A percentile compares a stretch with the other conserved stretches of the same genome.
Evolutionary conservation across 2,329 filamentous ascomycete genomes (phyloP).

Genomic region (Diaporthe humulicola): DNA sequence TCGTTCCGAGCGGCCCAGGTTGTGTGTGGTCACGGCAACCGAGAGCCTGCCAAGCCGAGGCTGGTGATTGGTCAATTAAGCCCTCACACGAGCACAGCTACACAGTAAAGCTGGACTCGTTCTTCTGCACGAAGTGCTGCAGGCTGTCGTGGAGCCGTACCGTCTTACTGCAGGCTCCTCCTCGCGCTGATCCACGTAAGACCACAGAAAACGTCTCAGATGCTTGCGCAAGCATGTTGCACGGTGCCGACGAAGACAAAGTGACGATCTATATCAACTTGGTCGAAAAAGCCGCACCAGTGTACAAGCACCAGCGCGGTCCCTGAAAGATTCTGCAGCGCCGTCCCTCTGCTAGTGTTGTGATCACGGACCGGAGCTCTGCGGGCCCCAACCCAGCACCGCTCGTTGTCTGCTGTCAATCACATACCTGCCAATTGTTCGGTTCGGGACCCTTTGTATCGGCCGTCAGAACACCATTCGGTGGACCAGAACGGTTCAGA

Average conservation of each 20-base stretch:
- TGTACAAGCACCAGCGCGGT: not conserved
- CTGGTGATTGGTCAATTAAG: not conserved
- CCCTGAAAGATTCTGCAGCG: not conserved
- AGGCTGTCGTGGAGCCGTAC: constrained; percentile 2
- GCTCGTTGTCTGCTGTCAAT: not conserved
- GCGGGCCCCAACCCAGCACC: not conserved
- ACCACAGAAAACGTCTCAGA: constrained; percentile 2
- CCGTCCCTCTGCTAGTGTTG: not conserved
- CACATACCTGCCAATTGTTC: not conserved
- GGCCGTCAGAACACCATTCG: not conserved
- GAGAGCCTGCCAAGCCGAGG: not conserved
- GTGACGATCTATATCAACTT: not conserved
- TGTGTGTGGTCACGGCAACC: not conserved
- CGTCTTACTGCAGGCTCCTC: constrained; percentile 16
- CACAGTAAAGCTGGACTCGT: not conserved
- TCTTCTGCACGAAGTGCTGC: not conserved
- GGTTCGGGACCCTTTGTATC: too few relatives aligned
- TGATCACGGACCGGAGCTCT: not conserved
- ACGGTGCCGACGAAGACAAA: not conserved
- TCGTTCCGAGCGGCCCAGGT: not conserved
- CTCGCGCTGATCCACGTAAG: constrained; percentile 15
- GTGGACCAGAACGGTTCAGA: not conserved
- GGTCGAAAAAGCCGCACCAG: not conserved
- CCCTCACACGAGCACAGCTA: constrained; percentile 3
- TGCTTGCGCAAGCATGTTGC: not conserved